Evolutionary conservation across 352 stramenopile species (phyloP).

Genomic region (Thalassiosira hispida): DNA sequence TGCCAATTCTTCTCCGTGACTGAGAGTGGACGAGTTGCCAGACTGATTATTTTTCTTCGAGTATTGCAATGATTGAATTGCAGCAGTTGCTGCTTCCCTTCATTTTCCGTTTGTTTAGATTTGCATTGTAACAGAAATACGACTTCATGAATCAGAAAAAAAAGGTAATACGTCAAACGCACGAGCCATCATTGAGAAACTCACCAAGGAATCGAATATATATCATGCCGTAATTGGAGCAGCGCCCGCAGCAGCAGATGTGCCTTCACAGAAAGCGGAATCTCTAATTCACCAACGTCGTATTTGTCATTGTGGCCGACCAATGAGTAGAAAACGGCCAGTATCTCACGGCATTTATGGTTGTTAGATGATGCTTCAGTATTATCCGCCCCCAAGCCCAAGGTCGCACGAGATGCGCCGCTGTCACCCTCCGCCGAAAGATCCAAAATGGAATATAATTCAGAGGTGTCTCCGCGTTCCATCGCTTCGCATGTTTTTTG

Average conservation of each 20-base stretch:
- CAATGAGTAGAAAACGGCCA: slow-evolving; percentile 17
- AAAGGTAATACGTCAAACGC: not conserved
- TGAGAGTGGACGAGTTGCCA: slow-evolving; percentile 10
- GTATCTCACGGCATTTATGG: slow-evolving; percentile 13
- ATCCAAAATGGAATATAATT: slow-evolving; percentile 16
- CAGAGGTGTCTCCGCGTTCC: not conserved
- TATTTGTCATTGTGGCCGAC: slow-evolving; percentile 12
- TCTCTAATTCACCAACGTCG: not conserved
- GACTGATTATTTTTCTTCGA: slow-evolving; percentile 6
- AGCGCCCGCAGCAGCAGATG: slow-evolving; percentile 33
- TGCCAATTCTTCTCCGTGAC: slow-evolving; percentile 38
- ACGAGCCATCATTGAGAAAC: not conserved
- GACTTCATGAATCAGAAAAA: not conserved
- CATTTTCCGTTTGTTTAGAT: not conserved
- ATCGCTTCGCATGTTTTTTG: slow-evolving; percentile 10
- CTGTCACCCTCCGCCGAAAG: not conserved
- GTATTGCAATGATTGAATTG: slow-evolving; percentile 46
- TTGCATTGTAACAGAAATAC: not conserved
- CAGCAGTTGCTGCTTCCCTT: slow-evolving; percentile 35
- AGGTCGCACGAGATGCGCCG: no score
- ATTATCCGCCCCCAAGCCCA: no score
- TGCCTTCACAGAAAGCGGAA: slow-evolving; percentile 22
- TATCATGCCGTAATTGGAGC: slow-evolving; percentile 25
- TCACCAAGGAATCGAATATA: slow-evolving; percentile 25
- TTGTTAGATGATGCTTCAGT: not conserved